Base-by-base conservation (phyloP, 1,284 basidiomycete genomes). In the Microbotryomycetes sp. region DNA sequence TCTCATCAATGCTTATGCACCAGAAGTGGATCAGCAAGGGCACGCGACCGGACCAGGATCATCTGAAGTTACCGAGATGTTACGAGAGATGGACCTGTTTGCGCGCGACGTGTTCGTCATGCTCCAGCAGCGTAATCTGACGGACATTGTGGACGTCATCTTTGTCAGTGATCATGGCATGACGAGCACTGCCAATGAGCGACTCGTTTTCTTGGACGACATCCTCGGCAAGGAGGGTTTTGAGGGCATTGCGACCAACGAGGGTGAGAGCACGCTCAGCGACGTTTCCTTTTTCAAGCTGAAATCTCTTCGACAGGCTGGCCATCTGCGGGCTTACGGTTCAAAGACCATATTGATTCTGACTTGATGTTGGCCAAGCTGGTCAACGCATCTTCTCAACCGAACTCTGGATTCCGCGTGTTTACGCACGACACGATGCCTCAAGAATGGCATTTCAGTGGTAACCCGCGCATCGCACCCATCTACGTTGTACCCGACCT, bases 161-260 rank as follows among this genome's bases (percentile, higher is more conserved):
- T 90, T 93, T 70, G 89, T 96, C 54, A 88, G 86, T 61, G 92
- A 96, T 75, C 91, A 96, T 72, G 92, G 91, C 3, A 94, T 96
- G 91, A 59, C 52, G 2, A 56, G 86, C 68, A 93, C 90, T 7
- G 85, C 83, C 64, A 81, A 88, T 66, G 83, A 85, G 0, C 81
- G 86, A 52, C 79, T 85, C 56, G 78, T 94, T 41, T 91, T 86
- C 74, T 79, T 96, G 54, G 91, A 96, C 73, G 85, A 88, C 61
- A 82, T 91, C 59, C 77, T 93, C n/a, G 88, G 87, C 0, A 67
- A 76, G 28, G 83, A 87, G 1, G 85, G 84, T 2, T 80, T 83
- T 62, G 73, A 74, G 23, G 77, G 76, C 51, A 85, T 89, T 62
- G 81, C 83, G 61, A 85, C 87, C 69, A 81, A 83, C 65, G 89